Percentiles rank a stretch among this genome's conserved stretches.
These are phyloP conservation scores for Ogataea wickerhamii DNA, from an alignment of 805 yeast species.

Conservation along the genomic window DNA sequence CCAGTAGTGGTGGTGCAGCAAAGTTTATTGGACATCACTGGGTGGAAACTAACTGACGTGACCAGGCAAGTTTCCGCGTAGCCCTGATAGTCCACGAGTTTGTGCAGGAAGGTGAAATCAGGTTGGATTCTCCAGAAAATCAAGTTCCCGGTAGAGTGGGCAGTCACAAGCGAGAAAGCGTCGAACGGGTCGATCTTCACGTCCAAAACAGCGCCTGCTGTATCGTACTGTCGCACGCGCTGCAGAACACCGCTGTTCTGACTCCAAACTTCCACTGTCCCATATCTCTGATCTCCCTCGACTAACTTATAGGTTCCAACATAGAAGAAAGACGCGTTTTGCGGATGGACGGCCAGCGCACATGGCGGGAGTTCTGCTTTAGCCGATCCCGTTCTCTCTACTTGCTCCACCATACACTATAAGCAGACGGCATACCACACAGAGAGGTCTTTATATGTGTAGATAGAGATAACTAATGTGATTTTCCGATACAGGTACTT, in stretches of 20 bases:
- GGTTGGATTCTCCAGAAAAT: slow-evolving; percentile 52
- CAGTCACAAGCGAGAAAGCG: slow-evolving; percentile 45
- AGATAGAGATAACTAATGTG: too few species aligned
- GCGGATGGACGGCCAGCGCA: slow-evolving; percentile 59
- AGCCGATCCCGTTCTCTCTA: slow-evolving; percentile 28
- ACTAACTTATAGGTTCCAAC: slow-evolving; percentile 82
- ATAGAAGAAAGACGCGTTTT: slow-evolving; percentile 44
- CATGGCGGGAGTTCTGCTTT: slow-evolving; percentile 77
- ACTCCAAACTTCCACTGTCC: slow-evolving; percentile 49
- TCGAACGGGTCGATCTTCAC: slow-evolving; percentile 62
- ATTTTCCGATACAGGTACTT: too few species aligned
- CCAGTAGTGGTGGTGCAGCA: slow-evolving; percentile 71
- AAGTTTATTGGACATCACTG: slow-evolving; percentile 35
- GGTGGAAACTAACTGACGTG: slow-evolving; percentile 62
- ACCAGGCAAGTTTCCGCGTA: slow-evolving; percentile 49
- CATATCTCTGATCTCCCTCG: slow-evolving; percentile 56
- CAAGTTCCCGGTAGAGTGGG: slow-evolving; percentile 79
- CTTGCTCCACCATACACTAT: too few species aligned
- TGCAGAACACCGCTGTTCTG: slow-evolving; percentile 9
- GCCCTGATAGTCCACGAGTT: slow-evolving; percentile 38
- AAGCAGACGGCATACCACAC: too few species aligned
- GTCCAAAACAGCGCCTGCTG: slow-evolving; percentile 72
- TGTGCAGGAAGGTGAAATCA: slow-evolving; percentile 18
- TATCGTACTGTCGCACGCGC: slow-evolving; percentile 26
- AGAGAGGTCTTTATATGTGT: too few species aligned